A percentile compares a stretch with the other conserved stretches of the same genome.
Evolutionary conservation across 2,329 filamentous ascomycete genomes (phyloP).

Genomic region (Trichoderma koningiopsis): DNA sequence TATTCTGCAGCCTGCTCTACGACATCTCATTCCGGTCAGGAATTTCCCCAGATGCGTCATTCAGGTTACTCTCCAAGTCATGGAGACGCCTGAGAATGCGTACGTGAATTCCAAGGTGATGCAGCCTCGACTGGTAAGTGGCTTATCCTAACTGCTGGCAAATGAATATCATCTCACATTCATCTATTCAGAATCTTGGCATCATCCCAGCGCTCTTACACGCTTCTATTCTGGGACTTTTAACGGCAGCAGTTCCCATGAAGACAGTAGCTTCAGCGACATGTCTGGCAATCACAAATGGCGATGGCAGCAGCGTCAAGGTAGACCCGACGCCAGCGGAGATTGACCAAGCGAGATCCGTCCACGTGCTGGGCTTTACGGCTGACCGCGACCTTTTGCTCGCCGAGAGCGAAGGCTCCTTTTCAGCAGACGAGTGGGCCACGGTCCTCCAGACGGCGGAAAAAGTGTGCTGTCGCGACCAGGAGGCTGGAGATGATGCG

Average conservation of each 20-base stretch:
- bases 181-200: slow-evolving; percentile 64
- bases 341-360: slow-evolving; percentile 64
- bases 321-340: slow-evolving; percentile 65
- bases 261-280: slow-evolving; percentile 69
- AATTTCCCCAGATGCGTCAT: slow-evolving; percentile 77
- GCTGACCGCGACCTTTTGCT: slow-evolving; percentile 72
- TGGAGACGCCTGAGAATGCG: slow-evolving; percentile 68
- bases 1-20: slow-evolving; percentile 70
- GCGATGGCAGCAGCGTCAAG: slow-evolving; percentile 41
- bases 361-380: slow-evolving; percentile 85
- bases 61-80: slow-evolving; percentile 79
- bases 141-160: background rate
- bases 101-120: slow-evolving; percentile 62
- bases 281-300: slow-evolving; percentile 58
- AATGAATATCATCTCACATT: slow-evolving; percentile 25
- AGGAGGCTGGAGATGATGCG: slow-evolving; percentile 44
- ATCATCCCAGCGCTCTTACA: slow-evolving; percentile 83
- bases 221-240: slow-evolving; percentile 72
- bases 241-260: slow-evolving; percentile 82
- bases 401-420: slow-evolving; percentile 79
- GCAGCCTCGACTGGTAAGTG: slow-evolving; percentile 61
- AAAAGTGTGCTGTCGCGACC: slow-evolving; percentile 60
- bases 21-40: slow-evolving; percentile 73
- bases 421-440: slow-evolving; percentile 76
- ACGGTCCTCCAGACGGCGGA: slow-evolving; percentile 66